Evolutionary conservation across 257 asterid species (phyloP), one percentile per base, ranked within the genome.

Genomic region (Solanum habrochaites): DNA sequence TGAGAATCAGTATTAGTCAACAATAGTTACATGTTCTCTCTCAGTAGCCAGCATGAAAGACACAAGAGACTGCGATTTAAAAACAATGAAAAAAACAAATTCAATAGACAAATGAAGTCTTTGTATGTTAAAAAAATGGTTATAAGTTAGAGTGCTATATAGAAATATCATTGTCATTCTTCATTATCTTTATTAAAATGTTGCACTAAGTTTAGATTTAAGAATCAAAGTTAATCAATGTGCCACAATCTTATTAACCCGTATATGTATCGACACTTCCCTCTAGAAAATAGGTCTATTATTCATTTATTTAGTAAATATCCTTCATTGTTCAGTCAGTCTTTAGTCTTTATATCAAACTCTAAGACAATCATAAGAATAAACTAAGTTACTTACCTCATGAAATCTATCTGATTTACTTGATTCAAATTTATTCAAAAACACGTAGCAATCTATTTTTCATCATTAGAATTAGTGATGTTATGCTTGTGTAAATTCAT

Each of bases 41-140:
- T 95, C 93, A 2, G 98, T 97, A 25, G 99, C 99, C 98, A 95
- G 75, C 71, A 72, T 85, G 83, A 77, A 43, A 77, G 83, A 77
- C 7, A 27, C 14, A 32, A 31, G 15, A 43, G 40, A 43, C 16
- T 42, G 32, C 32, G 23, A 43, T 4, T 43, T 43, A 43, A 14
- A 14, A n/a, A 43, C 15, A 25, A 0, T 2, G 39, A 15, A 43
- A 15, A 43, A 11, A 43, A 43, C 49, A 43, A 43, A 43, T 43
- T 43, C 49, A 43, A 43, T 12, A 43, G 49, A 43, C 49, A 42
- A 11, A 43, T 15, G 12, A 43, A 43, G 49, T 43, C 15, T 43
- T 4, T 43, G 15, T 43, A 43, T 43, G 49, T 43, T 43, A 43
- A 14, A 43, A 43, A 43, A 43, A 43, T 43, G 49, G 49, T 43